Conservation (phyloP, 768 basidiomycete genomes). For the Mrakia hoshinonis region DNA sequence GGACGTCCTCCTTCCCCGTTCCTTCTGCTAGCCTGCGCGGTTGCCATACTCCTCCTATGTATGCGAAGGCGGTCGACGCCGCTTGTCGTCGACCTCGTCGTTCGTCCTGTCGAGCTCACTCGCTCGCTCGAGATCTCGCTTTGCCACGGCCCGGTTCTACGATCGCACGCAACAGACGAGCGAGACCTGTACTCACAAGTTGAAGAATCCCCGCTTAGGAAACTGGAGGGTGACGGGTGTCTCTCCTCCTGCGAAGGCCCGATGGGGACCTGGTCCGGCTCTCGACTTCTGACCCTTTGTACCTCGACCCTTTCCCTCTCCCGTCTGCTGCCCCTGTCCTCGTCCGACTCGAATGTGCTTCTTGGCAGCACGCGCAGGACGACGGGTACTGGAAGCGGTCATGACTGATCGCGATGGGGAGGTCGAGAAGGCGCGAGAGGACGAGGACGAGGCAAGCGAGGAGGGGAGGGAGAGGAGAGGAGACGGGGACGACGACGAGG, state of each 20-base stretch:
- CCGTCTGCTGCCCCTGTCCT: conserved; percentile 82
- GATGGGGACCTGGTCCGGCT: conserved; percentile 69
- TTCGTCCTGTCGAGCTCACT: too few species aligned
- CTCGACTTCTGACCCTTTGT: conserved; percentile 93
- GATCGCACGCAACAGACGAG: too few species aligned
- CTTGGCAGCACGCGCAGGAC: not conserved
- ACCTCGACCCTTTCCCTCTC: conserved; percentile 86
- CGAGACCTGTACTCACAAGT: conserved; percentile 83
- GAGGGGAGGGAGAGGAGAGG: not conserved
- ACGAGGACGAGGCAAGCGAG: not conserved
- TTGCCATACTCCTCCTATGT: too few species aligned
- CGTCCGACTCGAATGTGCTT: conserved; percentile 61
- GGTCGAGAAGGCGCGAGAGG: not conserved
- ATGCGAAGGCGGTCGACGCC: too few species aligned
- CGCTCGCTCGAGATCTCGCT: not conserved
- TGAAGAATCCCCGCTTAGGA: conserved; percentile 90
- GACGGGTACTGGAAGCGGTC: not conserved
- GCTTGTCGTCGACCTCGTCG: too few species aligned
- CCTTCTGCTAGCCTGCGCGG: too few species aligned
- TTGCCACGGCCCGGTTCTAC: not conserved
- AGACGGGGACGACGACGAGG: not conserved
- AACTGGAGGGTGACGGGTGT: conserved; percentile 82
- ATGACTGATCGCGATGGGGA: conserved; percentile 4
- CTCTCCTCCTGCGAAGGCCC: conserved; percentile 93
- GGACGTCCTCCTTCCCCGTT: too few species aligned